Base-by-base conservation (phyloP, 2,329 filamentous ascomycete genomes). In the Sclerotinia nivalis region DNA sequence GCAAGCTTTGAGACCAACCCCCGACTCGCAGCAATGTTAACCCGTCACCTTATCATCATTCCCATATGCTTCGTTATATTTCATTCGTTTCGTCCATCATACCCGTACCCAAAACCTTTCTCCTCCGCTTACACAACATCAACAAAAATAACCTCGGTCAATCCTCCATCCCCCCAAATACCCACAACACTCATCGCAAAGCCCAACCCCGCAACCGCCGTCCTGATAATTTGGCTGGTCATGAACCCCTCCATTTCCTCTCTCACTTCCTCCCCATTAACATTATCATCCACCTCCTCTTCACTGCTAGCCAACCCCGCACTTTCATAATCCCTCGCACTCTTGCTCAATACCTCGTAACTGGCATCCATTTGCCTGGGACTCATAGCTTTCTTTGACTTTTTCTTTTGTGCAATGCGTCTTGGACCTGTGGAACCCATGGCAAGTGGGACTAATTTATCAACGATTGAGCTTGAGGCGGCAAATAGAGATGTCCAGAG, bases 401-500 rank as follows among this genome's bases (percentile, higher is more conserved):
- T 61, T 75, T 79, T 50, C 80, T 68, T 66, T 49, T 56, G 70
- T 61, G 68, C 61, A 54, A 66, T 66, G 49, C 67, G 59, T 28
- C 49, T 20, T 65, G 59, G 40, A 25, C 25, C 47, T 20, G 59
- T 65, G 37, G 67, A 22, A 4, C 60, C 61, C 4, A 43, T 62
- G 15, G 66, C 25, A 50, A 71, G 52, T 13, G 73, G 74, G 20
- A 78, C 65, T 12, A 78, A 40, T 40, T 74, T 61, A 49, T 78
- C 77, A 15, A 85, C 80, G 54, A 88, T 76, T 34, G 80, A 78
- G 69, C 85, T 84, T 55, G 83, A 82, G 52, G 85, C 83, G 56
- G 89, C 87, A 70, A 93, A 85, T 37, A 93, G 81, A 3, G 89
- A 89, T 20, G 93, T 93, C 88, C 96, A 97, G 71, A 97, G 81